Percentiles rank a stretch among this genome's conserved stretches.
Evolutionary conservation across 805 yeast genomes (phyloP).

Genomic region (Starmerella bombi): DNA sequence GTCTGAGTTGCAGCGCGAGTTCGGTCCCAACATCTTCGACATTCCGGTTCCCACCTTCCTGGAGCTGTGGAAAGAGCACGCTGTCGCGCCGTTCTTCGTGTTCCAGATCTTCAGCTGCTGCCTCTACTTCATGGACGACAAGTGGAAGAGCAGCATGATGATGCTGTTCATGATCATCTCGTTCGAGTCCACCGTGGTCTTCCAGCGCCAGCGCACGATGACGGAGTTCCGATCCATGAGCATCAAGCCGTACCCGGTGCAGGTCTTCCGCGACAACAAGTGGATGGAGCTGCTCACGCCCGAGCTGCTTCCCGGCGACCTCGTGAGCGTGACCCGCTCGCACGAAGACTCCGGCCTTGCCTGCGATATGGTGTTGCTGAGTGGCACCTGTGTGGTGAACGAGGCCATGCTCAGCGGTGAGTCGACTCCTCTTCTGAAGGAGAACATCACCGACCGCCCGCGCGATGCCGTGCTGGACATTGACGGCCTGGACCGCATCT

Average conservation of each 20-base stretch:
- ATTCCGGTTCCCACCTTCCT: slow-evolving; percentile 86
- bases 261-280: slow-evolving; percentile 51
- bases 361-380: slow-evolving; percentile 75
- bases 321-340: slow-evolving; percentile 73
- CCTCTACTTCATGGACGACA: slow-evolving; percentile 89
- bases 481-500: slow-evolving; percentile 78
- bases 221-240: slow-evolving; percentile 95
- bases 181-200: slow-evolving; percentile 88
- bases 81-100: slow-evolving; percentile 94
- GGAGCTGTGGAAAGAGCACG: slow-evolving; percentile 91
- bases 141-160: slow-evolving; percentile 90
- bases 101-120: slow-evolving; percentile 94
- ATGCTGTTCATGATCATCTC: slow-evolving; percentile 83
- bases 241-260: slow-evolving; percentile 73
- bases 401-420: slow-evolving; percentile 99
- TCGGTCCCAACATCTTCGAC: slow-evolving; percentile 80
- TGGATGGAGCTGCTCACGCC: slow-evolving; percentile 65
- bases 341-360: slow-evolving; percentile 86
- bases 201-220: slow-evolving; percentile 90
- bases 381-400: slow-evolving; percentile 89
- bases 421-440: slow-evolving; percentile 91
- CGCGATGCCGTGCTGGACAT: slow-evolving; percentile 50
- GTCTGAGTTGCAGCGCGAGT: slow-evolving; percentile 35
- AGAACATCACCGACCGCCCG: slow-evolving; percentile 77
- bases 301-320: slow-evolving; percentile 78